Evolutionary conservation across 2,329 filamentous ascomycete species (phyloP), one percentile per base, ranked within the genome.

Genomic region (Nothophoma quercina): DNA sequence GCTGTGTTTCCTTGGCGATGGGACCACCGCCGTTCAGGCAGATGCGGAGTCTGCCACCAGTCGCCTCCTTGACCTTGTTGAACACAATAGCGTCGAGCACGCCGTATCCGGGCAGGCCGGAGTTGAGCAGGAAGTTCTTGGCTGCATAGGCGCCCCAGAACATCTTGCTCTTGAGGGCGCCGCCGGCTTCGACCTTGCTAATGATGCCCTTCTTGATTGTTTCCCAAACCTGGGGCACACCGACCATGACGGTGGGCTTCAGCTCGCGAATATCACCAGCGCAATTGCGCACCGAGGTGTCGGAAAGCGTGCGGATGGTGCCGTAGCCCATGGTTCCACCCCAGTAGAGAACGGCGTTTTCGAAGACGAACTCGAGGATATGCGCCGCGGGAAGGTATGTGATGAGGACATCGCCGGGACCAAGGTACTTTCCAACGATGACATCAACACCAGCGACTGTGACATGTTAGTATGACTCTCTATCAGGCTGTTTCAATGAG

Each of bases 151-250:
- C 85, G 43, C 81, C 84, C 85, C 85, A 88, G 82, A 99, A 99
- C 57, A 98, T 77, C 65, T 88, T 87, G 76, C 82, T 87, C 52
- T 88, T 83, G 33, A 98, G 51, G n/a, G 83, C 75, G 67, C 87
- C 87, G 56, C 88, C 84, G 51, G 83, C 79, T 70, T 90, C 88
- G 55, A 98, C 87, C 75, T 92, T 91, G 65, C 80, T 78, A 59
- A 93, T 80, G 67, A 99, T 90, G 47, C 95, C 95, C 81, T 99
- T 99, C 81, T 92, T 93, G 67, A 99, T 89, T 1, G 91, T 93
- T 78, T 99, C 95, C 93, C 93, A 99, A 25, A 99, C 89, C 52
- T 96, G 93, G 1, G 95, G 95, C 3, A 99, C 95, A 73, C 95
- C 95, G 30, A 97, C 89, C 72, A 99, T 84, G 70, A 97, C 84